These are phyloP conservation scores for Poronia punctata DNA, from an alignment of 495 filamentous ascomycete species.

Conservation along the genomic window DNA sequence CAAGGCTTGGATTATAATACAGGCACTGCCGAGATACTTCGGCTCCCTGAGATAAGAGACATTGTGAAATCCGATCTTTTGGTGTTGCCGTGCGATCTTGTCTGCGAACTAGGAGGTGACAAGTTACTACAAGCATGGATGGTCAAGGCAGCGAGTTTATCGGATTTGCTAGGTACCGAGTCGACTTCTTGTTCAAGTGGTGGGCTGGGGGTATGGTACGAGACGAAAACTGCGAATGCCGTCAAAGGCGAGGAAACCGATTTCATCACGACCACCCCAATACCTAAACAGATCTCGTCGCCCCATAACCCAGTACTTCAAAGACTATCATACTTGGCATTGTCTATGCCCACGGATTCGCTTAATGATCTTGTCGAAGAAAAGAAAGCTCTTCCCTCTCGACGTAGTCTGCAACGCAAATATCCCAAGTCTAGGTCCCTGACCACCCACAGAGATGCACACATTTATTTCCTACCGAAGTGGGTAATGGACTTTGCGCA, in stretches of 20 bases:
- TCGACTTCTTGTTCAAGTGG: conserved; percentile 45
- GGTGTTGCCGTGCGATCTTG: conserved; percentile 85
- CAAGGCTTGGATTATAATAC: conserved; percentile 65
- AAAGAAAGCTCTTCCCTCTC: conserved; percentile 61
- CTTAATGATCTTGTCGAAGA: conserved; percentile 71
- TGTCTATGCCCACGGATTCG: conserved; percentile 74
- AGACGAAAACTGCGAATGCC: conserved; percentile 66
- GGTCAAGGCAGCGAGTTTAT: conserved; percentile 65
- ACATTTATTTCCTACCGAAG: conserved; percentile 86
- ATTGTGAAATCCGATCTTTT: conserved; percentile 78
- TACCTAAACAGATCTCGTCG: conserved; percentile 29
- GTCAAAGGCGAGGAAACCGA: conserved; percentile 89
- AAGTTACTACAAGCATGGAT: conserved; percentile 86
- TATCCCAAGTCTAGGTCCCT: conserved; percentile 70
- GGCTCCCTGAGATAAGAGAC: conserved; percentile 63
- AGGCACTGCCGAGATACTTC: conserved; percentile 84
- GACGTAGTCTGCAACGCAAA: conserved; percentile 62
- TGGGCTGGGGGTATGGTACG: conserved; percentile 81
- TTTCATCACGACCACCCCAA: conserved; percentile 67
- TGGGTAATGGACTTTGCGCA: conserved; percentile 83
- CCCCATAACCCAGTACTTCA: conserved; percentile 53
- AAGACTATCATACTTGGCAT: conserved; percentile 58
- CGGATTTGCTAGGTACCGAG: conserved; percentile 36
- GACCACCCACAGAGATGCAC: conserved; percentile 76
- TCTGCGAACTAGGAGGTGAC: conserved; percentile 83